Evolutionary conservation across 1,284 basidiomycete genomes (phyloP), one percentile per base, ranked within the genome.

Genomic region (Meira miltonrushii): DNA sequence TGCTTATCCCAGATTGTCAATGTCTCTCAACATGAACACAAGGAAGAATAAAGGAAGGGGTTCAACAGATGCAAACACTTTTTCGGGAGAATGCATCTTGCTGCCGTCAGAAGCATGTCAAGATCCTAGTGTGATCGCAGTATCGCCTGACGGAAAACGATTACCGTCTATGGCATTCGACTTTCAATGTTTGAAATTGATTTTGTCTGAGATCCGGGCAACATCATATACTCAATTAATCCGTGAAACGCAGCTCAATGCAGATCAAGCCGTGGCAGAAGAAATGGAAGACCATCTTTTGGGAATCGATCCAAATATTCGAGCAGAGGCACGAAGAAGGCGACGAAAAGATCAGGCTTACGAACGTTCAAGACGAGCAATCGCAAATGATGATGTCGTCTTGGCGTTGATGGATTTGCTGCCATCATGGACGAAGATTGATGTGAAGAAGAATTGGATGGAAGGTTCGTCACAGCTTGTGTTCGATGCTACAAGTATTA

Each of bases 151-250:
- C 8, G 28, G 28, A 33, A 23, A 23, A 5, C 13, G n/a, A 21
- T 21, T 17, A 12, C 12, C 25, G 13, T 13, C 13, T 12, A 5
- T 48, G 6, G 46, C 46, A 21, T 23, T 48, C 17, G 46, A 48
- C 46, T 48, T 48, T 48, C 46, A 48, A 25, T 21, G n/a, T 12
- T 21, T 48, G 7, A 48, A 48, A 21, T 48, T 48, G 46, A 23
- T 48, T 5, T 48, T 48, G 21, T 48, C 46, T 12, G 21, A 48
- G 12, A 23, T 48, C 23, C 13, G 46, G 23, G 46, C 46, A 25
- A 13, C 25, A 5, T 21, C 46, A 12, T 48, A 23, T 25, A 15
- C 12, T 3, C 46, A 48, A 23, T n/a, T 12, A 25, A 15, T 6
- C 4, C n/a, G 12, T 21, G 46, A 48, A 23, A 48, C 7, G 46